A percentile compares a stretch with the other conserved stretches of the same genome.
phyloP scores from a whole-genome alignment of 2,329 filamentous ascomycete genomes.

The Stagonosporopsis cucurbitacearum region DNA sequence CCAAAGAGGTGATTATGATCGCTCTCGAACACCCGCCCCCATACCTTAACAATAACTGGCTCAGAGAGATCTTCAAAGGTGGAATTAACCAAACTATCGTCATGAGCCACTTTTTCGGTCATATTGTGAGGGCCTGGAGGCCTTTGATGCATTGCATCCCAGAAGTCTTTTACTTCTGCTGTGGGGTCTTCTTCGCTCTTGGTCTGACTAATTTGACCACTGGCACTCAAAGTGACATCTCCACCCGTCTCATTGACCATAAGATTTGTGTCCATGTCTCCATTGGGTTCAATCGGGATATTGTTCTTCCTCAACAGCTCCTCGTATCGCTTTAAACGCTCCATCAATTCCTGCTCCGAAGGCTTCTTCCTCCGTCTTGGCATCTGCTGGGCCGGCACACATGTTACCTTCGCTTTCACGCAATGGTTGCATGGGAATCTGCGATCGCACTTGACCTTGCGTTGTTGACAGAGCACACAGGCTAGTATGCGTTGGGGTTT shows the following conservation, averaged over 20 bases:
- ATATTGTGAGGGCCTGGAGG: not conserved
- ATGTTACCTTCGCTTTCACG: constrained; percentile 35
- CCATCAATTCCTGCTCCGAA: constrained; percentile 72
- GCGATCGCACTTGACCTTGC: constrained; percentile 50
- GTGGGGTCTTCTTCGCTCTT: constrained; percentile 14
- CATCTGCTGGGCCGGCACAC: constrained; percentile 53
- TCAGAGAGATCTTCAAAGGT: constrained; percentile 22
- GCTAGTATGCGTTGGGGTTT: constrained; percentile 55
- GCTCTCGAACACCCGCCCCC: constrained; percentile 50
- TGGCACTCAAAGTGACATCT: not conserved
- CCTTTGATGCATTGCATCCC: constrained; percentile 32
- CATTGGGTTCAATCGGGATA: constrained; percentile 68
- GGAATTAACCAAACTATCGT: constrained; percentile 6
- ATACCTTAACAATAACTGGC: constrained; percentile 51
- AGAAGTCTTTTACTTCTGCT: constrained; percentile 24
- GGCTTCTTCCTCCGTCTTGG: constrained; percentile 67
- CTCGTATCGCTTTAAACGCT: constrained; percentile 74
- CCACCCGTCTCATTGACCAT: not conserved
- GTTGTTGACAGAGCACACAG: constrained; percentile 73
- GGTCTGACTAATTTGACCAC: constrained; percentile 16
- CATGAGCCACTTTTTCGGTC: constrained; percentile 1
- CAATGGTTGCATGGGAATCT: constrained; percentile 47
- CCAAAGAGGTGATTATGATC: constrained; percentile 63
- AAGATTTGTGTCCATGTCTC: not conserved
- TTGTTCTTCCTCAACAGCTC: constrained; percentile 68